These are phyloP conservation scores for Phaeophleospora eucalypticola DNA, from an alignment of 2,329 filamentous ascomycete species.

Conservation along the genomic window DNA sequence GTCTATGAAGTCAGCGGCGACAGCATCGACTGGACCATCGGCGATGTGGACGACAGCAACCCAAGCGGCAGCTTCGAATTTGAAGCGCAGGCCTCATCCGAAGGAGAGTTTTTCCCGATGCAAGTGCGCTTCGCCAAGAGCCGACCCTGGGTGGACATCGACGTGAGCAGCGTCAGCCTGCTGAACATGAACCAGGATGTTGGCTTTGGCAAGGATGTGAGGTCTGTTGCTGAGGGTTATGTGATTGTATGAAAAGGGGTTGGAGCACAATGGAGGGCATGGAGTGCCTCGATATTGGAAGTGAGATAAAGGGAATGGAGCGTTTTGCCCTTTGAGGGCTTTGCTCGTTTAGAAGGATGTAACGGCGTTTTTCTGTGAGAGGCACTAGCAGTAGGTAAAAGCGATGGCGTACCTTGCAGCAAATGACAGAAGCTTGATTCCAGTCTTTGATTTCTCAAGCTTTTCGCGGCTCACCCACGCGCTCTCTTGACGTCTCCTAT, in stretches of 20 bases:
- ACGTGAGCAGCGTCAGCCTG: conserved; percentile 74
- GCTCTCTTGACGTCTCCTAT: too few species aligned
- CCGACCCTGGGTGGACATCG: conserved; percentile 83
- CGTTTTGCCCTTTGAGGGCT: too few species aligned
- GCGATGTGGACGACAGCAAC: conserved; percentile 77
- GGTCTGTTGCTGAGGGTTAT: conserved; percentile 71
- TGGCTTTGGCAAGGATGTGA: conserved; percentile 77
- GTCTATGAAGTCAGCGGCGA: conserved; percentile 92
- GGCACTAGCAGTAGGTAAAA: too few species aligned
- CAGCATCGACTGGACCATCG: conserved; percentile 89
- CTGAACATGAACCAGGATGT: conserved; percentile 74
- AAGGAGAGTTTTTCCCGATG: conserved; percentile 98
- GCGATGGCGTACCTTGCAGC: too few species aligned
- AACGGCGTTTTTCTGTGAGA: too few species aligned
- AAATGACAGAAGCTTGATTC: too few species aligned
- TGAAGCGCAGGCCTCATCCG: conserved; percentile 79
- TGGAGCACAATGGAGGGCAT: neutral
- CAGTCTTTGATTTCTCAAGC: too few species aligned
- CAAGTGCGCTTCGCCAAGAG: conserved; percentile 82
- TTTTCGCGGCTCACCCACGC: too few species aligned
- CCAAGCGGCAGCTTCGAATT: conserved; percentile 89
- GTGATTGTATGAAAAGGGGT: conserved; percentile 59
- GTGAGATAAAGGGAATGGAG: too few species aligned
- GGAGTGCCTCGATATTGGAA: too few species aligned
- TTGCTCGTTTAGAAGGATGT: too few species aligned